Base-by-base conservation (phyloP, 2,329 filamentous ascomycete species). In the Talaromyces atroroseus region DNA sequence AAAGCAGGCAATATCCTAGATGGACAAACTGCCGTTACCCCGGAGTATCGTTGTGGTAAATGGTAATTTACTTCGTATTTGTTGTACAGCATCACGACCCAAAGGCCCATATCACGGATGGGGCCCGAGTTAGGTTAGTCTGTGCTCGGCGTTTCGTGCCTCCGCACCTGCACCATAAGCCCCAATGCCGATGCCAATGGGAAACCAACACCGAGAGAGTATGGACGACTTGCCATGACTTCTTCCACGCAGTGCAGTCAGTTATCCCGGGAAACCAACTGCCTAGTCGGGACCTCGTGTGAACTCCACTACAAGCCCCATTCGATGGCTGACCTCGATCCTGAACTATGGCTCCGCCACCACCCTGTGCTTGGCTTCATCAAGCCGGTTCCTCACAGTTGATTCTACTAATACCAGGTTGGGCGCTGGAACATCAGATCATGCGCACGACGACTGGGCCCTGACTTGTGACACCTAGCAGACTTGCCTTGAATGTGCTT, bases 161-260 rank as follows among this genome's bases (percentile, higher is more conserved):
- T 36, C 32, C 32, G 32, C 32, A 16, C 12, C 14, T 36, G 32
- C 54, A 38, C 23, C 32, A 49, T 42, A 18, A 51, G 44, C 49
- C 54, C 23, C 54, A 57, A 52, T 44, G 20, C 48, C 54, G 49
- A 51, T 38, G 4, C n/a, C 26, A 8, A 29, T 10, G 26, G 11
- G 20, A 18, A 40, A 20, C 40, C 40, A 44, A 42, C 38, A 20
- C 38, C 38, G 38, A 42, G 38, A 42, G n/a, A n/a, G n/a, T n/a
- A n/a, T 20, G n/a, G 2, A 14, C 6, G 16, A 40, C 6, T n/a
- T 18, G 14, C 32, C 32, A 36, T 36, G 32, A 16, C 14, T n/a
- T 36, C 40, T 21, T 44, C 40, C 40, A 44, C 40, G 40, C 18
- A 20, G 20, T 44, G 40, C 38, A 42, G 16, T 23, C 5, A 10